Evolutionary conservation across 192 early-diverging fungal genomes (phyloP), one percentile per base, ranked within the genome.

Genomic region (Entomortierella lignicola): DNA sequence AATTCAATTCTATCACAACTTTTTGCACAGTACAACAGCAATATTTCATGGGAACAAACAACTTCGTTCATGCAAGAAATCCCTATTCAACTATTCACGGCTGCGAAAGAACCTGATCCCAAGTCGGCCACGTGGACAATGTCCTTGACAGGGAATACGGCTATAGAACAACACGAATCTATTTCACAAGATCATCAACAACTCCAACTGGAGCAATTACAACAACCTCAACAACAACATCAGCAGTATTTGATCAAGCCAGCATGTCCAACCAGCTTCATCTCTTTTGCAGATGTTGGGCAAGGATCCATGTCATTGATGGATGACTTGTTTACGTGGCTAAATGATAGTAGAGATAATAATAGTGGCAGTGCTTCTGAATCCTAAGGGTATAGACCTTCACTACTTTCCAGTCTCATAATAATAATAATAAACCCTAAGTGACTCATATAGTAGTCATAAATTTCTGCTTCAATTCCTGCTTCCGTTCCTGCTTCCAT

Each of bases 211-310:
- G 47, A 60, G 21, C 56, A 69, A 64, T 2, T 10, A 11, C 20
- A 53, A 8, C 41, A 50, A n/a, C 50, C 6, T 5, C 59, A 44
- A 20, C 51, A 48, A 21, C 34, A 42, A 12, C 50, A 50, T 4
- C 63, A 64, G 15, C 67, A 39, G 60, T 70, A 61, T 31, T 23
- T 64, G 53, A 64, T 72, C 30, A 72, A 59, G 15, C 61, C 70
- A 18, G 55, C 62, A 0, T 25, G 34, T n/a, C 62, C 60, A 4
- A 32, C 29, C 13, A 26, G 55, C 0, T 72, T 42, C 55, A 42
- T 72, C 55, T 72, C 70, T 13, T 72, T 64, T 43, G 25, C 62
- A 4, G 70, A 64, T 30, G 13, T 39, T 42, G 31, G 41, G 5
- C 54, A 71, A 13, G 43, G 30, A 27, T 55, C 60, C 4, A 25